phyloP scores from a whole-genome alignment of 2,329 filamentous ascomycete species.

The Xylariales sp. region DNA sequence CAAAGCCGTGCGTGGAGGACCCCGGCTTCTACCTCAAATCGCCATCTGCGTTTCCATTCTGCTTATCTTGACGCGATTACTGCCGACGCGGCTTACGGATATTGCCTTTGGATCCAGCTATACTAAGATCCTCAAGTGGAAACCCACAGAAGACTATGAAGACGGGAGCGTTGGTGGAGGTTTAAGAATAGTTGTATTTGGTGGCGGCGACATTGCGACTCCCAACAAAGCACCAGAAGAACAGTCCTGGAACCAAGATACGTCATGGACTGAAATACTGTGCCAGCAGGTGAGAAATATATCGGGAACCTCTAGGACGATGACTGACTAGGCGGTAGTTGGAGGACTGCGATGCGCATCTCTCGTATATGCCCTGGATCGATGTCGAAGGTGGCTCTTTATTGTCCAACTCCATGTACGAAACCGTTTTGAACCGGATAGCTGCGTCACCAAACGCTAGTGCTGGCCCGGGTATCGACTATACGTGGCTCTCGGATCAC shows the following conservation, averaged over 20 bases:
- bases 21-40: constrained; percentile 16
- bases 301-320: background rate
- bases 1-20: constrained; percentile 15
- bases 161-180: constrained; percentile 20
- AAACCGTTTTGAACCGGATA: constrained; percentile 32
- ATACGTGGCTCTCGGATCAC: constrained; percentile 35
- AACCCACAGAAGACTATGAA: constrained; percentile 6
- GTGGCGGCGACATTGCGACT: constrained; percentile 43
- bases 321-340: constrained; percentile 30
- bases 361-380: constrained; percentile 39
- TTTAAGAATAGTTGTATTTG: constrained; percentile 48
- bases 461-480: constrained; percentile 35
- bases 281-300: constrained; percentile 40
- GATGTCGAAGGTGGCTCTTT: constrained; percentile 49
- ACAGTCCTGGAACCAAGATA: constrained; percentile 11
- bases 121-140: constrained; percentile 10
- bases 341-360: constrained; percentile 36
- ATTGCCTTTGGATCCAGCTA: constrained; percentile 9
- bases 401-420: constrained; percentile 52
- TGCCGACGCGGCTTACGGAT: constrained; percentile 10
- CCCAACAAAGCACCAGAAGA: constrained; percentile 22
- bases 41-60: constrained; percentile 14
- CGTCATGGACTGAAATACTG: constrained; percentile 43
- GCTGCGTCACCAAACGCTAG: constrained; percentile 20
- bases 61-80: constrained; percentile 15